Evolutionary conservation across 805 yeast species (phyloP).

Genomic region (Wickerhamomyces hampshirensis): DNA sequence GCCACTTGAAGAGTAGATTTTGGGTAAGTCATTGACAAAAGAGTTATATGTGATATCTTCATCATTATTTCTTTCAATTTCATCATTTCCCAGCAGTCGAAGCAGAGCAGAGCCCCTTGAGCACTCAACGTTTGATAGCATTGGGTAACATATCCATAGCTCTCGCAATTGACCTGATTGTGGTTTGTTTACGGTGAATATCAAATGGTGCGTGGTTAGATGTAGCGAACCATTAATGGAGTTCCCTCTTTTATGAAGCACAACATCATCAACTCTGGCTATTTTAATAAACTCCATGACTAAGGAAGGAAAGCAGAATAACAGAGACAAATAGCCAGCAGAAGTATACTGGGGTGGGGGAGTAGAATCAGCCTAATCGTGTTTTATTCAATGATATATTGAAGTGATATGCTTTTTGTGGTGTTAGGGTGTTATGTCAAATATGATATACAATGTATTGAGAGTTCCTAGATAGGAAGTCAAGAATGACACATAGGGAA

Average conservation of each 20-base stretch:
- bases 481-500: no score
- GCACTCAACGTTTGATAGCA: conserved; percentile 48
- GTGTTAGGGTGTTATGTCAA: conserved; percentile 4
- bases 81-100: conserved; percentile 20
- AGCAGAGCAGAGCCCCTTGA: conserved; percentile 44
- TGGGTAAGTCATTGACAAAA: conserved; percentile 16
- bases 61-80: not conserved
- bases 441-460: no score
- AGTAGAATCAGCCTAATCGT: no score
- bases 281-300: conserved; percentile 23
- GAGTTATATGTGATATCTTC: not conserved
- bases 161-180: conserved; percentile 40
- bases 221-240: conserved; percentile 57
- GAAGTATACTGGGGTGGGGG: no score
- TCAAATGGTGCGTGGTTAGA: conserved; percentile 71
- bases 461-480: no score
- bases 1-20: conserved; percentile 11
- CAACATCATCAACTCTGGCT: conserved; percentile 42
- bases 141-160: conserved; percentile 90
- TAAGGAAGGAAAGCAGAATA: not conserved
- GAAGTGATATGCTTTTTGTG: not conserved
- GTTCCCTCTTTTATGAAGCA: conserved; percentile 54
- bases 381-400: not conserved
- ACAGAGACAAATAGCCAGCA: not conserved
- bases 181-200: conserved; percentile 40